Evolutionary conservation across 1,284 basidiomycete species (phyloP), one percentile per base, ranked within the genome.

Genomic region (Austroboletus rostrupii): DNA sequence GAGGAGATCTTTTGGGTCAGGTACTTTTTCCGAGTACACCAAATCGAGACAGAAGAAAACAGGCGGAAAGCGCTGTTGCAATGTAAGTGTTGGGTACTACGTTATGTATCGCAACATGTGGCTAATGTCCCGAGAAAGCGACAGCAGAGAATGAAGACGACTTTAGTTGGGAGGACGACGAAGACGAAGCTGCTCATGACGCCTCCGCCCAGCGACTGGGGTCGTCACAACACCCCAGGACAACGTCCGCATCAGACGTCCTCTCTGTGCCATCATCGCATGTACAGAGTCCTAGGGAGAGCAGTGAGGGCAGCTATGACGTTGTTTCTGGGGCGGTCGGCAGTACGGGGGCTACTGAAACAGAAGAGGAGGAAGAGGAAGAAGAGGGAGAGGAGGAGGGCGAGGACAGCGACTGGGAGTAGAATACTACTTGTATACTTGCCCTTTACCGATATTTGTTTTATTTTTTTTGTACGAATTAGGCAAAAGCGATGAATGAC

Each of bases 1-100:
- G 77, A 81, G 47, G 79, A 85, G 41, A 76, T 77, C 36, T 97
- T 97, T 70, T 97, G 94, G 94, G 80, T 81, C 44, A 78, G 93
- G 14, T 97, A 93, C 70, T 92, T 95, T 71, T 97, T 95, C 81
- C 82, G 93, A 33, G 82, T 85, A 32, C 75, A 89, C 65, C 90
- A 93, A 68, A 94, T 97, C 53, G 83, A 88, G 55, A 71, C 75
- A 26, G 92, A 95, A 58, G 91, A 93, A 64, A 81, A 81, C 60
- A 85, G 85, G 57, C 81, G 94, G 52, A 91, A 90, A 68, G 79
- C 81, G 26, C 69, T 97, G 21, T 71, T 97, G 17, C 79, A 87
- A 74, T 85, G 92, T 89, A 63, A 46, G 75, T 14, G 9, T 23
- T 26, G 3, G 3, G 14, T 21, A n/a, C 26, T 16, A 21, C 36